A percentile compares a stretch with the other conserved stretches of the same genome.
phyloP scores from a whole-genome alignment of 2,329 filamentous ascomycete species.

The Ophiostoma sp. region DNA sequence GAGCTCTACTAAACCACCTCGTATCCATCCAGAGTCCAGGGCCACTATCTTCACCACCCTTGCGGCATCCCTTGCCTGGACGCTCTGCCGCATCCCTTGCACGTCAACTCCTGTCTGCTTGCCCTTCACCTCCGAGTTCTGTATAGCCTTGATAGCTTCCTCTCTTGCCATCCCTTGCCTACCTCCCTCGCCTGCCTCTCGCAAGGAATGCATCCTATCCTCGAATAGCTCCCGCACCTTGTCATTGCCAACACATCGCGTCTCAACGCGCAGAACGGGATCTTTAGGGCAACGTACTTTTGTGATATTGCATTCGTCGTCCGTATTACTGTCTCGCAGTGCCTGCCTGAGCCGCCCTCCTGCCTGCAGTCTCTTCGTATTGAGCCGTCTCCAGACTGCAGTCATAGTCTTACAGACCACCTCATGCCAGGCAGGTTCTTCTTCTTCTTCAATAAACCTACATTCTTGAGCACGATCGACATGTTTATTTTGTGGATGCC shows the following conservation, averaged over 20 bases:
- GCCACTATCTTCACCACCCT: not conserved
- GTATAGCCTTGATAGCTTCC: not conserved
- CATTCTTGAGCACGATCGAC: not conserved
- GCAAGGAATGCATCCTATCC: too few species aligned
- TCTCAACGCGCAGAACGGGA: slow-evolving; percentile 1
- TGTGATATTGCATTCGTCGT: not conserved
- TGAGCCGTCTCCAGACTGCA: too few species aligned
- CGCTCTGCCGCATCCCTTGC: not conserved
- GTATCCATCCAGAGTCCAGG: not conserved
- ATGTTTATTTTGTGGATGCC: slow-evolving; percentile 9
- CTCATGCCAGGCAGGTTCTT: too few species aligned
- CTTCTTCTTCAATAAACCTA: not conserved
- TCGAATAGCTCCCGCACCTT: too few species aligned
- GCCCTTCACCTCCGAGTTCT: not conserved
- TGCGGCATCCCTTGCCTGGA: not conserved
- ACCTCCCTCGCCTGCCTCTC: too few species aligned
- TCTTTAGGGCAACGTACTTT: not conserved
- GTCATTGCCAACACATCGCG: not conserved
- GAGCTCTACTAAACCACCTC: too few species aligned
- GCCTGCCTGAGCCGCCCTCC: too few species aligned
- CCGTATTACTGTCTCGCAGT: too few species aligned
- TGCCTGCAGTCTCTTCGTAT: too few species aligned
- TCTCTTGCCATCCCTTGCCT: not conserved
- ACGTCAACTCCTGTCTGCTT: not conserved
- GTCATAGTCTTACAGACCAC: too few species aligned